Percentiles rank a stretch among this genome's conserved stretches.
These are phyloP conservation scores for Lagerstroemia speciosa DNA, from an alignment of 345 rosid genomes.

Conservation along the genomic window DNA sequence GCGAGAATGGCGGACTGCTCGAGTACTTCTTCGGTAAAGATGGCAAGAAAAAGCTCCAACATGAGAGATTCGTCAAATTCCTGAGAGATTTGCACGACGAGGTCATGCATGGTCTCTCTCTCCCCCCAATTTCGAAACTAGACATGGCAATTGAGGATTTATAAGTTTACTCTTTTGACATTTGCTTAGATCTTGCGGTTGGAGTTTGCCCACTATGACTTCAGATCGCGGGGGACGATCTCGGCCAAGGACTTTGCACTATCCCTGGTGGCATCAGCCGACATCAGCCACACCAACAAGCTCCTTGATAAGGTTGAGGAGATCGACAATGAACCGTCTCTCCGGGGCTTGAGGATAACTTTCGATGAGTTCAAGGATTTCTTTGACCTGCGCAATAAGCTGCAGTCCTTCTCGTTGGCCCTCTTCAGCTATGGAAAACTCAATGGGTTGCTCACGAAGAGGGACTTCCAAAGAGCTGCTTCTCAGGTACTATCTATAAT, in stretches of 20 bases:
- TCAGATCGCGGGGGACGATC: slow-evolving; percentile 31
- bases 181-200: slow-evolving; percentile 35
- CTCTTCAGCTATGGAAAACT: slow-evolving; percentile 54
- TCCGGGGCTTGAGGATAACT: slow-evolving; percentile 30
- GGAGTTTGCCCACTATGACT: slow-evolving; percentile 61
- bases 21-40: slow-evolving; percentile 62
- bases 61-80: slow-evolving; percentile 48
- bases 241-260: slow-evolving; percentile 59
- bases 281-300: slow-evolving; percentile 36
- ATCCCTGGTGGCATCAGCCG: slow-evolving; percentile 62
- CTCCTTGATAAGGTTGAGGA: slow-evolving; percentile 48
- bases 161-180: neutral
- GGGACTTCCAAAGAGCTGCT: slow-evolving; percentile 65
- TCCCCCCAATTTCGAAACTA: neutral
- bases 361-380: slow-evolving; percentile 50
- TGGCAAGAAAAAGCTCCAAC: slow-evolving; percentile 38
- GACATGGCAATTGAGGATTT: neutral
- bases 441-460: slow-evolving; percentile 42
- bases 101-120: slow-evolving; percentile 14
- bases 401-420: slow-evolving; percentile 53
- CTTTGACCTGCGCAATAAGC: slow-evolving; percentile 39
- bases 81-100: slow-evolving; percentile 46
- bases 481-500: slow-evolving; percentile 26
- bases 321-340: slow-evolving; percentile 20
- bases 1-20: slow-evolving; percentile 46